Evolutionary conservation across 2,329 filamentous ascomycete genomes (phyloP).

Genomic region (Colletotrichum sansevieriae): DNA sequence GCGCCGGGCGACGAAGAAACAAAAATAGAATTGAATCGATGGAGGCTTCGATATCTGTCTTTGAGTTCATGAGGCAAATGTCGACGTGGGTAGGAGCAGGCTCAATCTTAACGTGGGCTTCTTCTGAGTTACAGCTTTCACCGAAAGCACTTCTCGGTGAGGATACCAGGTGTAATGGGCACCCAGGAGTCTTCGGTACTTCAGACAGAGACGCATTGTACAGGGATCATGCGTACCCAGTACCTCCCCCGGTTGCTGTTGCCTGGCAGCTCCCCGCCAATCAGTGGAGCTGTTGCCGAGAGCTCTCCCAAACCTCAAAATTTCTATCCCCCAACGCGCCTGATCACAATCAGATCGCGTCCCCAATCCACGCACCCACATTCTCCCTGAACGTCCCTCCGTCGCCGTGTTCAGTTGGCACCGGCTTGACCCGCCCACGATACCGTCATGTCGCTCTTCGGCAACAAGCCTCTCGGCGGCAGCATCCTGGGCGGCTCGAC

Average conservation of each 20-base stretch:
- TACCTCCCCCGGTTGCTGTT: constrained; percentile 25
- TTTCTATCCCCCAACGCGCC: constrained; percentile 37
- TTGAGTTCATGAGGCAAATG: too few species aligned
- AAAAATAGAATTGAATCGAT: too few species aligned
- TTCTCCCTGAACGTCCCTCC: background rate
- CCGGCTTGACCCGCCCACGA: constrained; percentile 18
- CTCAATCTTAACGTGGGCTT: too few species aligned
- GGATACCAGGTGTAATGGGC: background rate
- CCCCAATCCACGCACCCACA: constrained; percentile 7
- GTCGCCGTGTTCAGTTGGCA: constrained; percentile 22
- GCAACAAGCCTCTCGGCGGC: constrained; percentile 43
- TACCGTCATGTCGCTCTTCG: constrained; percentile 42
- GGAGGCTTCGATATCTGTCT: too few species aligned
- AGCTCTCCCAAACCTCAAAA: constrained; percentile 41
- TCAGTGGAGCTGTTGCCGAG: constrained; percentile 41
- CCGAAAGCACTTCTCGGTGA: constrained; percentile 27
- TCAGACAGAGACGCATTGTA: background rate
- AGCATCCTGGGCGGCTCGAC: constrained; percentile 37
- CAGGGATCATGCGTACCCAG: background rate
- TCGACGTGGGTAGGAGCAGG: too few species aligned
- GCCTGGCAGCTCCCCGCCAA: constrained; percentile 41
- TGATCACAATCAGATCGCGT: constrained; percentile 21
- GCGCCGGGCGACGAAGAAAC: too few species aligned
- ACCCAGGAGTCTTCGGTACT: background rate
- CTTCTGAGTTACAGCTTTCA: background rate